Conservation (phyloP, 179 eudicot genomes). For the Silene noctiflora region DNA sequence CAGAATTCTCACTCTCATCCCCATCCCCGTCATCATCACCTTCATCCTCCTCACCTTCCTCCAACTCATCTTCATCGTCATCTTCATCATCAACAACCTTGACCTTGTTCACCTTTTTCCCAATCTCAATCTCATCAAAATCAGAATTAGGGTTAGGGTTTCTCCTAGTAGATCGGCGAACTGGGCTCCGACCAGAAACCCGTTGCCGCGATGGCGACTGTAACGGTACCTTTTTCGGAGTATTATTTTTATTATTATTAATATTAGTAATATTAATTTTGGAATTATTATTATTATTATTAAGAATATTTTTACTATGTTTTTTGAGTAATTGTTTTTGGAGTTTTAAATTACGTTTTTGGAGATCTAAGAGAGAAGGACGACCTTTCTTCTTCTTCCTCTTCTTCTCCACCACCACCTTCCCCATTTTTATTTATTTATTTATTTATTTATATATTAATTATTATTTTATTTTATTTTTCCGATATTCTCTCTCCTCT, state of each 20-base stretch:
- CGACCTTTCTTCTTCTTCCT: slow-evolving; percentile 62
- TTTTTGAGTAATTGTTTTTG: slow-evolving; percentile 23
- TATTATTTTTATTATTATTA: background rate
- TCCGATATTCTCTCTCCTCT: slow-evolving; percentile 4
- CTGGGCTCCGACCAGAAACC: slow-evolving; percentile 29
- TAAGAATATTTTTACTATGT: background rate
- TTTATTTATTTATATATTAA: background rate
- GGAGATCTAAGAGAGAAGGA: slow-evolving; percentile 55
- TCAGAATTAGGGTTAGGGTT: slow-evolving; percentile 34
- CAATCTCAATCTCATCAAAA: slow-evolving; percentile 31
- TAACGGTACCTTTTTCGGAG: background rate
- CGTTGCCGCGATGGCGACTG: slow-evolving; percentile 1
- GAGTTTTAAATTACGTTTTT: slow-evolving; percentile 42
- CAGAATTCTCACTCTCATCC: slow-evolving; percentile 27
- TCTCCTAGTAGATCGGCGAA: slow-evolving; percentile 47
- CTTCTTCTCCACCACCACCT: slow-evolving; percentile 42
- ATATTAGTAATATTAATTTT: background rate
- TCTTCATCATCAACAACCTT: slow-evolving; percentile 6
- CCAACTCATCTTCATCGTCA: slow-evolving; percentile 3
- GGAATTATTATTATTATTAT: slow-evolving; percentile 10
- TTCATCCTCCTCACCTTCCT: background rate
- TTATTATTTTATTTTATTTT: background rate
- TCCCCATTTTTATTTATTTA: slow-evolving; percentile 6
- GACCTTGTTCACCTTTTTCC: slow-evolving; percentile 1
- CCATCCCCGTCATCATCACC: background rate